Evolutionary conservation across 805 yeast species (phyloP), one percentile per base, ranked within the genome.

Genomic region (Candida vartiovaarae): DNA sequence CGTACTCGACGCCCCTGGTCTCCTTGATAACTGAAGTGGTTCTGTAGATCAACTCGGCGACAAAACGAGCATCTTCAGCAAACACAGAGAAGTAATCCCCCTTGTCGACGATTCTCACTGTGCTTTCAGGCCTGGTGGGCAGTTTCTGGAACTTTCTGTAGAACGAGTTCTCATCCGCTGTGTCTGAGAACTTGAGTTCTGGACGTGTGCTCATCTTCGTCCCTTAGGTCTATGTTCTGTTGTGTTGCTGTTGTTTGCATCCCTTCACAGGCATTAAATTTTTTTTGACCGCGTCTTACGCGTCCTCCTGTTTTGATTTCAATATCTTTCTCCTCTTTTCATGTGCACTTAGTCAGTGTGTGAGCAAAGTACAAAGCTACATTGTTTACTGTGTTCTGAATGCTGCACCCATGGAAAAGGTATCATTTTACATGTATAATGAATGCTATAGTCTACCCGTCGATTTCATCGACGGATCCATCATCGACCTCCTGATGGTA

Each of bases 41-140:
- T 52, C 83, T 84, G 66, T 87, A 91, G 31, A 93, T 80, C 43
- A 74, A 68, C 50, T 89, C 95, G 3, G 97, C 96, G 28, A 88
- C 84, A 44, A 79, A 72, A 36, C 72, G 71, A 4, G 98, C 96
- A 61, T 91, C 96, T 3, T 75, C 77, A 6, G 78, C 80, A 23
- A 88, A 70, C 1, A 78, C 81, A 3, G 85, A 79, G 63, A 82
- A 93, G 61, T 86, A 89, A 47, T 87, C 95, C 37, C 82, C 82
- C 47, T 80, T 78, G 59, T 89, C 95, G 37, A 84, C 82, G n/a
- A 88, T 67, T 36, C 96, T 73, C 24, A 91, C 56, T 0, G 82
- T 72, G 34, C 70, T 66, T 2, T 65, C 59, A 6, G 74, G 72
- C 44, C 75, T 74, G 1, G 70, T 64, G 0, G 81, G 37, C 29